These are phyloP conservation scores for Sanguinoderma infundibulare DNA, from an alignment of 1,284 basidiomycete species.

Conservation along the genomic window DNA sequence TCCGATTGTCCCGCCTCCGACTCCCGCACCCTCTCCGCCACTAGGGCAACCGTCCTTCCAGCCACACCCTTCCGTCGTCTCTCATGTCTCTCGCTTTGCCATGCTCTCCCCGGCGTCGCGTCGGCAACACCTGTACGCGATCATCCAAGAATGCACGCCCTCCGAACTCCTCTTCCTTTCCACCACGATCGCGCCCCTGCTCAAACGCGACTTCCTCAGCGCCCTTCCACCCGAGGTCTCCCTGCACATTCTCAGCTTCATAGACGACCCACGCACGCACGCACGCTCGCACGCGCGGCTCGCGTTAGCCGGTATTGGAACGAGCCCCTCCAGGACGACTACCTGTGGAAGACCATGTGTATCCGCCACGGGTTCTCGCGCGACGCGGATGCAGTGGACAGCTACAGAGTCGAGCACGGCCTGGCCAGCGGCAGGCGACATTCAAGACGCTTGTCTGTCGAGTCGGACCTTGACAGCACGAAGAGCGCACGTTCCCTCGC, in stretches of 20 bases:
- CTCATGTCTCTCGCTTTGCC: constrained; percentile 40
- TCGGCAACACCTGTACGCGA: constrained; percentile 62
- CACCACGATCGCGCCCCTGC: constrained; percentile 74
- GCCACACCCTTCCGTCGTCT: constrained; percentile 32
- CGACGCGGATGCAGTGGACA: constrained; percentile 16
- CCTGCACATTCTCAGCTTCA: constrained; percentile 80
- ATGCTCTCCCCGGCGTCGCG: constrained; percentile 48
- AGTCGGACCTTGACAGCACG: not conserved
- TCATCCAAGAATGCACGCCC: constrained; percentile 71
- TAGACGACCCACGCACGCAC: constrained; percentile 86
- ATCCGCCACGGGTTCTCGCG: constrained; percentile 55
- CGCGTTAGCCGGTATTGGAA: constrained; percentile 84
- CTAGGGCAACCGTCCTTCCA: constrained; percentile 29
- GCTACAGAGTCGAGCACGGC: constrained; percentile 11
- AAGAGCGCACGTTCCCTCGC: not conserved
- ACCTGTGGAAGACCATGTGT: constrained; percentile 86
- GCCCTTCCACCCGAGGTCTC: constrained; percentile 87
- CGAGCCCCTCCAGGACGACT: constrained; percentile 80
- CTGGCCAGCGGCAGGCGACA: not conserved
- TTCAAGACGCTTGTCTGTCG: not conserved
- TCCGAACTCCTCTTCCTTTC: constrained; percentile 84
- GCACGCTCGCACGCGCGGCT: constrained; percentile 74
- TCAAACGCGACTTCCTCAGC: constrained; percentile 87
- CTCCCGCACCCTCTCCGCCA: constrained; percentile 69
- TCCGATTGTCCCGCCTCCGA: constrained; percentile 68